Conservation (phyloP, 495 filamentous ascomycete genomes). For the Aspergillus steynii region DNA sequence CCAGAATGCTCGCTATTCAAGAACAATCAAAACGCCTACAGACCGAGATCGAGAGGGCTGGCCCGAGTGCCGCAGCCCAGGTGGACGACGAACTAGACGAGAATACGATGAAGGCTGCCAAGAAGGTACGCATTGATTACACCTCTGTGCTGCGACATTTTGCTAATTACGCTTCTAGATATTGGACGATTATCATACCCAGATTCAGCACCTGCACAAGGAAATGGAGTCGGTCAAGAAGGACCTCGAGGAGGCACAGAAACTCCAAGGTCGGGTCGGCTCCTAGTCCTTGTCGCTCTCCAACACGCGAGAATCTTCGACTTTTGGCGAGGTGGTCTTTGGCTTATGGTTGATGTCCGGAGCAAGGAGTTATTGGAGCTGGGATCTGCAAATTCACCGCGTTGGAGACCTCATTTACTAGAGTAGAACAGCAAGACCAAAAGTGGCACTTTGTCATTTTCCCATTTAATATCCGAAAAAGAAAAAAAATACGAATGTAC, state of each 20-base stretch:
- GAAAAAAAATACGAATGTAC: conserved; percentile 30
- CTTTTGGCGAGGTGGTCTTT: not conserved
- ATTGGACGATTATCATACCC: conserved; percentile 83
- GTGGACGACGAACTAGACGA: conserved; percentile 66
- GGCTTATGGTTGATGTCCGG: conserved; percentile 14
- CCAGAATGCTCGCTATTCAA: conserved; percentile 80
- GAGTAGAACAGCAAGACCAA: conserved; percentile 5
- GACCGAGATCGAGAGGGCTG: conserved; percentile 71
- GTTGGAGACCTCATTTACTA: conserved; percentile 5
- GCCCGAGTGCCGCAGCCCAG: conserved; percentile 46
- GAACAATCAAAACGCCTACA: conserved; percentile 78
- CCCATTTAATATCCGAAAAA: conserved; percentile 27
- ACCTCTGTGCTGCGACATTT: not conserved
- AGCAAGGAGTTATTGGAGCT: conserved; percentile 21
- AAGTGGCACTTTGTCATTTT: conserved; percentile 17
- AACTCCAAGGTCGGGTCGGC: conserved; percentile 27
- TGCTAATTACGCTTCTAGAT: conserved; percentile 56
- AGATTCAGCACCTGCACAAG: conserved; percentile 81
- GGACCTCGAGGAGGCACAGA: conserved; percentile 78
- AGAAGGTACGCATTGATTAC: conserved; percentile 63
- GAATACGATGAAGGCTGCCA: conserved; percentile 74
- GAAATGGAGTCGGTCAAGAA: conserved; percentile 75
- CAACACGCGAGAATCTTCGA: conserved; percentile 6
- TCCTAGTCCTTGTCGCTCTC: not conserved
- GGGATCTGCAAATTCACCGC: conserved; percentile 14